Evolutionary conservation across 768 basidiomycete genomes (phyloP).

Genomic region (Suillus bovinus): DNA sequence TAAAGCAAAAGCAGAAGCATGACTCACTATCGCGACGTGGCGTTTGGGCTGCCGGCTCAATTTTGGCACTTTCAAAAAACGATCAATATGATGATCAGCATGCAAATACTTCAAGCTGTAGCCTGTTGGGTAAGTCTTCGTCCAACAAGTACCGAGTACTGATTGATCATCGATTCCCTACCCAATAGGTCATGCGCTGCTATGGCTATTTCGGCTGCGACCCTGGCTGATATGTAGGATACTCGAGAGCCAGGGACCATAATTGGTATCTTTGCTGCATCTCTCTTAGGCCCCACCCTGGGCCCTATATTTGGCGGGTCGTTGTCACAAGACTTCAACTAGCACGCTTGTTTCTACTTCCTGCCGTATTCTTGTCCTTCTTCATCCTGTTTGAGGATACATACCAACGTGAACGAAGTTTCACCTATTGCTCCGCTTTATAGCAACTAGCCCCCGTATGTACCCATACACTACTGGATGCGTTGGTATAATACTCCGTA

Average conservation of each 20-base stretch:
- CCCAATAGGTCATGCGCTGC: slow-evolving; percentile 60
- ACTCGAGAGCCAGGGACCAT: slow-evolving; percentile 70
- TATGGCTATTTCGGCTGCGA: slow-evolving; percentile 72
- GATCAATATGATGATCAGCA: slow-evolving; percentile 61
- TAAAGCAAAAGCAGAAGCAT: too few relatives aligned
- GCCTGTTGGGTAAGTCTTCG: slow-evolving; percentile 51
- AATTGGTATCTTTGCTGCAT: slow-evolving; percentile 80
- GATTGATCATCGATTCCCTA: slow-evolving; percentile 9
- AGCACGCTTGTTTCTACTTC: slow-evolving; percentile 87
- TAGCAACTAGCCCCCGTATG: too few relatives aligned
- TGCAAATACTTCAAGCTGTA: slow-evolving; percentile 64
- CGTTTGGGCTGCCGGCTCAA: too few relatives aligned
- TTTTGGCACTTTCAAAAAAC: slow-evolving; percentile 53
- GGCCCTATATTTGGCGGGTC: slow-evolving; percentile 76
- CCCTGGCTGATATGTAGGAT: slow-evolving; percentile 78
- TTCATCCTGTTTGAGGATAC: slow-evolving; percentile 76
- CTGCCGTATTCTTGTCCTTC: slow-evolving; percentile 59
- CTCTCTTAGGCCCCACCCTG: slow-evolving; percentile 69
- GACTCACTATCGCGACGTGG: too few relatives aligned
- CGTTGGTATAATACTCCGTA: too few relatives aligned
- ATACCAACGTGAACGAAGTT: slow-evolving; percentile 78
- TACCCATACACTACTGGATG: too few relatives aligned
- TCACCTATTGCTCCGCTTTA: slow-evolving; percentile 72
- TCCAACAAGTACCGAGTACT: slow-evolving; percentile 1
- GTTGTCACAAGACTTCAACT: slow-evolving; percentile 64